These are phyloP conservation scores for Plenodomus lindquistii DNA, from an alignment of 2,329 filamentous ascomycete genomes.

Conservation along the genomic window DNA sequence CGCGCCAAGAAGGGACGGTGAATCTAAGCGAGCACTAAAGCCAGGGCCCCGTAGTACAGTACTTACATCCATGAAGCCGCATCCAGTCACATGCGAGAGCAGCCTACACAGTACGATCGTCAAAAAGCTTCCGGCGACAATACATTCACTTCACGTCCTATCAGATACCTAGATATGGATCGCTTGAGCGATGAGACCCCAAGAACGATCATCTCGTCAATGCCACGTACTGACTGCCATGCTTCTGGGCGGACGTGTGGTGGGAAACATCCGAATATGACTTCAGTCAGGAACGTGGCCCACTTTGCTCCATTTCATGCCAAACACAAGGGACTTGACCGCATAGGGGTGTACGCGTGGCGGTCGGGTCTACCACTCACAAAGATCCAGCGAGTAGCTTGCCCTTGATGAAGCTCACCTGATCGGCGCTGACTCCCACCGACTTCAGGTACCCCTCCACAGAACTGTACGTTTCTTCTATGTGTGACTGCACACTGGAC, in stretches of 20 bases:
- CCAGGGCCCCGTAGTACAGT: too few species aligned
- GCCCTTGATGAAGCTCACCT: constrained; percentile 39
- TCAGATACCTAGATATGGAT: too few species aligned
- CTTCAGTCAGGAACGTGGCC: not conserved
- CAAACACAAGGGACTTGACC: not conserved
- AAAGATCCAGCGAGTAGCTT: constrained; percentile 32
- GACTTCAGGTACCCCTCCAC: constrained; percentile 66
- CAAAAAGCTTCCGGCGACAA: too few species aligned
- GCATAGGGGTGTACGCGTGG: not conserved
- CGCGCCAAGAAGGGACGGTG: constrained; percentile 37
- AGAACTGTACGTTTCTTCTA: constrained; percentile 67
- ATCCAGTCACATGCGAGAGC: too few species aligned
- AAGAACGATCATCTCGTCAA: too few species aligned
- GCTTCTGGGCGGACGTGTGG: too few species aligned
- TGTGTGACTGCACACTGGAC: constrained; percentile 58
- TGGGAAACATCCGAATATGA: too few species aligned
- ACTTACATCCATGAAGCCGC: too few species aligned
- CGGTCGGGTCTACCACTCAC: constrained; percentile 4
- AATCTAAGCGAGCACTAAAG: constrained; percentile 27
- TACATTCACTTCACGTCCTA: too few species aligned
- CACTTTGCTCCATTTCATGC: not conserved
- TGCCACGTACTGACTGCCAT: too few species aligned
- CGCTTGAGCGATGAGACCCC: too few species aligned
- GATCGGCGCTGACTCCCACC: constrained; percentile 57
- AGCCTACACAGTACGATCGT: too few species aligned